Base-by-base conservation (phyloP, 345 rosid species). In the Gossypium sturtianum region DNA sequence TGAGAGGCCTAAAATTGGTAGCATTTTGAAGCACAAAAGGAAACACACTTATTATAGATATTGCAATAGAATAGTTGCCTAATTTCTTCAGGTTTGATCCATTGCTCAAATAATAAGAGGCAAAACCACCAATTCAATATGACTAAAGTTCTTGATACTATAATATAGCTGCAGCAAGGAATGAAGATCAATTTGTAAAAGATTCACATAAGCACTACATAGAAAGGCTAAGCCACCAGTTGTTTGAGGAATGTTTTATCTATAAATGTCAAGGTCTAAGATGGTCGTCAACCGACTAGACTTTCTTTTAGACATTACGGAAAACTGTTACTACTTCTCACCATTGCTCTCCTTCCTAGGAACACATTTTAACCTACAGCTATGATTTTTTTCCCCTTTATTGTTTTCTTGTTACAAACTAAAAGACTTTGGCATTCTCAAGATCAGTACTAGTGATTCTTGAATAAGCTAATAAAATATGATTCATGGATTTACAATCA, bases 1-100 rank as follows among this genome's bases (percentile, higher is more conserved):
- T 89, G 86, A 73, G 97, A 94, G 57, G 91, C 94, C 97, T 94
- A 82, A 48, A 76, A 65, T 71, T 62, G 66, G 44, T 66, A 27
- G 52, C 44, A 41, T 48, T 53, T 45, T 19, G 13, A 59, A 29
- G 44, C 66, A 34, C 69, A 48, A 11, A 19, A 72, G 9, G 25
- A 19, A 56, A 48, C 19, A 25, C 19, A 3, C 44, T 72, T 34
- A 41, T 9, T 44, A 43, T 57, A 3, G 23, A 43, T 13, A 9
- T 58, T 45, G 41, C 4, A 56, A 0, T 43, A 44, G 38, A n/a
- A 43, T 66, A 67, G 34, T 20, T 41, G 9, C 12, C 52, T 0
- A 67, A 13, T 13, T 47, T 67, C 20, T 47, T 25, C 4, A 23
- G 20, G 43, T 67, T 67, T 67, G 57, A 67, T 48, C 13, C 38